Base-by-base conservation (phyloP, 805 yeast genomes). In the Debaryomyces prosopidis region DNA sequence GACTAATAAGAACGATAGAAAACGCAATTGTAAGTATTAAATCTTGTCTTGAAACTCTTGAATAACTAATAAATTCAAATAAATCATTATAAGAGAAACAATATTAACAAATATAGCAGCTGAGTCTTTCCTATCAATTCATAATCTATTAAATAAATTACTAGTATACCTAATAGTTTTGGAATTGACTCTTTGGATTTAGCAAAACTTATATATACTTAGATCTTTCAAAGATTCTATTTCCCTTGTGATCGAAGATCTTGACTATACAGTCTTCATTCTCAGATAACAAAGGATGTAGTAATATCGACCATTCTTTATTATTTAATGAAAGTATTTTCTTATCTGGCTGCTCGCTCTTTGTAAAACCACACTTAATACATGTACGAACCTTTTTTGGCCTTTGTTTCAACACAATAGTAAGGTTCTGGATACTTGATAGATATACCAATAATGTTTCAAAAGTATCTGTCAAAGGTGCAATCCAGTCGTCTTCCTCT, bases 11-110 rank as follows among this genome's bases (percentile, higher is more conserved):
- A n/a, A 12, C 11, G 48, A 28, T 37, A 67, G 62, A 44, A 60
- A 56, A 20, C 73, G 60, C 47, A 74, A 75, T 41, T 71, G 69
- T 48, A 77, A 57, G 73, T 68, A 52, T 75, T 9, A 2, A 7
- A 2, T 23, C 9, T 23, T 23, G 9, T 23, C 26, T 2, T 4
- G 9, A n/a, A n/a, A n/a, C n/a, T 23, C 26, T 23, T 23, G 26
- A 23, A 23, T n/a, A n/a, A n/a, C n/a, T n/a, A n/a, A n/a, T n/a
- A n/a, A n/a, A n/a, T 23, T 23, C 26, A 23, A 4, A 23, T 23
- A 10, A 23, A 4, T 23, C n/a, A 23, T 23, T 23, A 4, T 23
- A 2, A 23, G 9, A 7, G 10, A 23, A 23, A 23, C 9, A 23
- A 5, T 36, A 36, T 30, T 36, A 36, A 36, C 39, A 5, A 14